Percentiles rank a stretch among this genome's conserved stretches.
Evolutionary conservation across 2,329 filamentous ascomycete species (phyloP).

Genomic region (Hypoxylon sp.): DNA sequence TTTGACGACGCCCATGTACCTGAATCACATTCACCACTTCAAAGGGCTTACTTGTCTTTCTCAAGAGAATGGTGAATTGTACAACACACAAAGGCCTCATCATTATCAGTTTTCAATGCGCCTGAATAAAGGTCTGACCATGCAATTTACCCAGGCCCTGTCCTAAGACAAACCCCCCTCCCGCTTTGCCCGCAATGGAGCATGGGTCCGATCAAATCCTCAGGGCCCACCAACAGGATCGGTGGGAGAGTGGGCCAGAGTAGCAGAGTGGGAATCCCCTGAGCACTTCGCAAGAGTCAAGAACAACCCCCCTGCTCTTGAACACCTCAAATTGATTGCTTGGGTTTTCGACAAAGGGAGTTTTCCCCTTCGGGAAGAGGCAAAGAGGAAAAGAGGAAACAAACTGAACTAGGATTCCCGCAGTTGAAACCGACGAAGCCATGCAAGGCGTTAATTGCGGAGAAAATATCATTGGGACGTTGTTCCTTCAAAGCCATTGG

Average conservation of each 20-base stretch:
- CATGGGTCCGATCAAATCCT: constrained; percentile 31
- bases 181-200: constrained; percentile 1
- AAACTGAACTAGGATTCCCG: constrained; percentile 30
- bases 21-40: constrained; percentile 25
- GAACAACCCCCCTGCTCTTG: constrained; percentile 17
- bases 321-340: constrained; percentile 38
- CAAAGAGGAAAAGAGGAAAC: constrained; percentile 32
- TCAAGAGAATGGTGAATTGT: constrained; percentile 14
- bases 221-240: constrained; percentile 25
- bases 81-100: constrained; percentile 23
- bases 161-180: constrained; percentile 27
- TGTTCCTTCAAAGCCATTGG: constrained; percentile 44
- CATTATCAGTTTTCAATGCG: constrained; percentile 31
- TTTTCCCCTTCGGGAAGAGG: constrained; percentile 27
- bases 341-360: constrained; percentile 15
- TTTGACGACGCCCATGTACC: constrained; percentile 24
- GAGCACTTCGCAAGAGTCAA: constrained; percentile 4
- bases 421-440: constrained; percentile 43
- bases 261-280: constrained; percentile 30
- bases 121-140: constrained; percentile 27
- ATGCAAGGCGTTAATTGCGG: constrained; percentile 40
- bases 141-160: constrained; percentile 38
- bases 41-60: constrained; percentile 2
- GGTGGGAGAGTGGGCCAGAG: constrained; percentile 24
- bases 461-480: constrained; percentile 44